Percentiles rank a stretch among this genome's conserved stretches.
Evolutionary conservation across 2,329 filamentous ascomycete species (phyloP).

Genomic region (Chaetomiaceae sp.): DNA sequence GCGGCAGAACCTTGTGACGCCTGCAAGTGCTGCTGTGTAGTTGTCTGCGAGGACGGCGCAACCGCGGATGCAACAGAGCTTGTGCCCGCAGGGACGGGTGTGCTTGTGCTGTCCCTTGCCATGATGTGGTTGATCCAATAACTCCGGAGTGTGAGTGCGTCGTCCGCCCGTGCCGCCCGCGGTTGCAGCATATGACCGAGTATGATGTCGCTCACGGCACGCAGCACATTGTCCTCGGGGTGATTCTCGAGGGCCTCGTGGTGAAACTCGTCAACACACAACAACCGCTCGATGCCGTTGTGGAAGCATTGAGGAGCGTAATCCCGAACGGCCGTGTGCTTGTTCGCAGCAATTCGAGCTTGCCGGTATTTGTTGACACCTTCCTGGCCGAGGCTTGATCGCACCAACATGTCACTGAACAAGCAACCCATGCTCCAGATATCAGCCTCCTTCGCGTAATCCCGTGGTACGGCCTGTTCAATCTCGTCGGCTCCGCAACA

Average conservation of each 20-base stretch:
- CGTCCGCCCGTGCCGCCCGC: neutral
- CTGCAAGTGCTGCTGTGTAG: no score
- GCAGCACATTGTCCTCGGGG: neutral
- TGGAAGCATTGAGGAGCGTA: neutral
- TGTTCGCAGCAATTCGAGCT: neutral
- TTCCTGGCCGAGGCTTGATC: neutral
- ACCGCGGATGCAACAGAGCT: neutral
- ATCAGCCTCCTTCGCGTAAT: neutral
- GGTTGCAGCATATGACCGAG: neutral
- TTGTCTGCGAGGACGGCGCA: neutral
- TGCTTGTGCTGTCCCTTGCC: neutral
- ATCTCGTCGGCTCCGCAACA: neutral
- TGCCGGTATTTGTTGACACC: neutral
- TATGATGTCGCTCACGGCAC: neutral
- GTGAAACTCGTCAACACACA: neutral
- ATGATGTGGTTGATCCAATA: neutral
- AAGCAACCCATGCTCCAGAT: slow-evolving; percentile 7
- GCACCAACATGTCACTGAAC: slow-evolving; percentile 7
- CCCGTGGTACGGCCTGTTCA: neutral
- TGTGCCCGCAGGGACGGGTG: neutral
- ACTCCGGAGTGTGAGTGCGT: neutral
- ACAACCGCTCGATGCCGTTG: neutral
- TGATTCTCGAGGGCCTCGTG: neutral
- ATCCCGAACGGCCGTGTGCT: neutral
- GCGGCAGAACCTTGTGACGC: no score